Conservation (phyloP, 305 asterid genomes). For the Fraxinus nigra region DNA sequence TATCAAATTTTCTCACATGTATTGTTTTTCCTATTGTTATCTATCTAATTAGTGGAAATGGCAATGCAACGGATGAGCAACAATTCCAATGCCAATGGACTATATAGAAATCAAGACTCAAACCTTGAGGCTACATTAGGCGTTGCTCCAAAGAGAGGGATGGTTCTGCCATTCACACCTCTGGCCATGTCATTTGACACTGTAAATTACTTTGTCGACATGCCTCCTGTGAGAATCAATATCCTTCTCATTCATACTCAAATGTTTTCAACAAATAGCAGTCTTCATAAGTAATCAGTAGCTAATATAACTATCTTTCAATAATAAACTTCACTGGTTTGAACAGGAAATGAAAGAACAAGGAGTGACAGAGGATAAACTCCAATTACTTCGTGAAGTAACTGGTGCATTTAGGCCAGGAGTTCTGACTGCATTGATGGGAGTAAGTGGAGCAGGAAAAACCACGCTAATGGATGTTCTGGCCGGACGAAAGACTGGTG, state of each 20-base stretch:
- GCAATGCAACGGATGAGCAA: constrained; percentile 35
- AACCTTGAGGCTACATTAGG: constrained; percentile 33
- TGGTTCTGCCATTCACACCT: constrained; percentile 54
- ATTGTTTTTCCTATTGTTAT: neutral
- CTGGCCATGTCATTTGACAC: constrained; percentile 45
- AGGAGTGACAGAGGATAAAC: constrained; percentile 22
- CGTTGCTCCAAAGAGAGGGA: constrained; percentile 45
- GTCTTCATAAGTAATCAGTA: neutral
- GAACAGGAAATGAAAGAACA: constrained; percentile 33
- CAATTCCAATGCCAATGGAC: constrained; percentile 20
- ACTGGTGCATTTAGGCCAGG: constrained; percentile 36
- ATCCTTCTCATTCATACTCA: neutral
- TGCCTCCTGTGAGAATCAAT: constrained; percentile 42
- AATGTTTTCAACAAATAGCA: neutral
- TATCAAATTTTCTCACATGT: neutral
- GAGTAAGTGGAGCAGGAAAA: constrained; percentile 41
- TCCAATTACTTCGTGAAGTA: constrained; percentile 30
- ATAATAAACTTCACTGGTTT: neutral
- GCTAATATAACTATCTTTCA: neutral
- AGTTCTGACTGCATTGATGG: constrained; percentile 33
- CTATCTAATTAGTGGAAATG: constrained; percentile 32
- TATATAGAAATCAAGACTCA: constrained; percentile 27
- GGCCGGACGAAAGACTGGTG: constrained; percentile 37
- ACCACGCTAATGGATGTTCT: constrained; percentile 41
- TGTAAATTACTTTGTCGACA: constrained; percentile 46